Percentiles rank a stretch among this genome's conserved stretches.
These are phyloP conservation scores for Trichoderma sp. DNA, from an alignment of 2,329 filamentous ascomycete species.

Conservation along the genomic window DNA sequence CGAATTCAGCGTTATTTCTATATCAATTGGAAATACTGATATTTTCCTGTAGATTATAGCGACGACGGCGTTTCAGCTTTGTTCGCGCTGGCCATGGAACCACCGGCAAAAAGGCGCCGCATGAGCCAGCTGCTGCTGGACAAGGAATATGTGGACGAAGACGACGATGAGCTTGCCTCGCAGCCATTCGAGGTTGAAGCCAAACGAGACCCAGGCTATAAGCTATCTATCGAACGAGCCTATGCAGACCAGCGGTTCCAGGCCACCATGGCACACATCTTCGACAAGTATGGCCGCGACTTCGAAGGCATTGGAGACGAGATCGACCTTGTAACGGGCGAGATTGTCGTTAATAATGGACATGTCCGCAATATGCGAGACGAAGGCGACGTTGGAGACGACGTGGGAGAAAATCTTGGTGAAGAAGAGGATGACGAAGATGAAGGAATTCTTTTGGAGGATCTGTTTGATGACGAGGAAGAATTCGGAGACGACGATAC, in stretches of 20 bases:
- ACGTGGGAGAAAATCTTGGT: slow-evolving; percentile 34
- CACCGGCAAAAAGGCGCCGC: slow-evolving; percentile 61
- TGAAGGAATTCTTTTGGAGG: slow-evolving; percentile 39
- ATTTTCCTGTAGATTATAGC: background rate
- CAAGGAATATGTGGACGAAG: slow-evolving; percentile 41
- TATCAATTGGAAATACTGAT: slow-evolving; percentile 4
- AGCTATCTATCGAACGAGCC: slow-evolving; percentile 63
- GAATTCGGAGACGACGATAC: slow-evolving; percentile 19
- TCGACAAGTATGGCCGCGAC: slow-evolving; percentile 82
- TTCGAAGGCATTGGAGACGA: slow-evolving; percentile 85
- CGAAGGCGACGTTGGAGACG: slow-evolving; percentile 52
- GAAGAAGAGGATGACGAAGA: slow-evolving; percentile 44
- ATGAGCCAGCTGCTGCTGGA: slow-evolving; percentile 45
- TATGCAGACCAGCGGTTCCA: slow-evolving; percentile 73
- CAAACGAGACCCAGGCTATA: slow-evolving; percentile 54
- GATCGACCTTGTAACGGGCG: slow-evolving; percentile 79
- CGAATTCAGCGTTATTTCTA: background rate
- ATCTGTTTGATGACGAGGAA: slow-evolving; percentile 34
- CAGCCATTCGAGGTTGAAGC: slow-evolving; percentile 50
- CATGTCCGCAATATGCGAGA: slow-evolving; percentile 67
- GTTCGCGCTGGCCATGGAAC: slow-evolving; percentile 52
- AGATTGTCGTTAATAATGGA: slow-evolving; percentile 88
- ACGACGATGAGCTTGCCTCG: slow-evolving; percentile 52
- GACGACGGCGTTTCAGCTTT: background rate
- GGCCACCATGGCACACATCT: slow-evolving; percentile 83